phyloP scores from a whole-genome alignment of 2,329 filamentous ascomycete species.

The Pyrenophora teres region DNA sequence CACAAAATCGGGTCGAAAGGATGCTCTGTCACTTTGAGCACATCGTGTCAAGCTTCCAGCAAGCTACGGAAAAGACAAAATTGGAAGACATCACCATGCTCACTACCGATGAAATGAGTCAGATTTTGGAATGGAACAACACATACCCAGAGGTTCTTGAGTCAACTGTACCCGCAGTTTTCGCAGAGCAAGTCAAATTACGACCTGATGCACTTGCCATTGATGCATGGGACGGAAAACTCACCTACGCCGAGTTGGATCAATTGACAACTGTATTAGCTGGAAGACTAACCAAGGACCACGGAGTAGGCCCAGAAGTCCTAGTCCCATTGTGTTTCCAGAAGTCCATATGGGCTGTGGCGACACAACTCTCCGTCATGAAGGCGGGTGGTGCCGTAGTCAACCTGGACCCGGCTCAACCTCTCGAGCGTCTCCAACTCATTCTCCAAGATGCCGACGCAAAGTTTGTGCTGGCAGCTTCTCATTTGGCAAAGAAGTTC shows the following conservation, averaged over 20 bases:
- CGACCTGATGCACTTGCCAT: neutral
- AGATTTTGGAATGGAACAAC: neutral
- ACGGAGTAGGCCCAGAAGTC: neutral
- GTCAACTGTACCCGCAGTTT: neutral
- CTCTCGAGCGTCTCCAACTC: neutral
- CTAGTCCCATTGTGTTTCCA: neutral
- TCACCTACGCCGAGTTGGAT: neutral
- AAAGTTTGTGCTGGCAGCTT: neutral
- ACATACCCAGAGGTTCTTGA: neutral
- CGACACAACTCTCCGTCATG: neutral
- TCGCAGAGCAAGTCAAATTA: neutral
- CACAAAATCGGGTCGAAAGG: neutral
- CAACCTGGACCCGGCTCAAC: neutral
- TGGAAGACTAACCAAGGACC: neutral
- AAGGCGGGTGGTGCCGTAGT: neutral
- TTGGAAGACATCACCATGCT: neutral
- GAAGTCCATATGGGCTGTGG: neutral
- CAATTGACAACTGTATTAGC: neutral
- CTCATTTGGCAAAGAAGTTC: neutral
- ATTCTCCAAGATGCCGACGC: neutral
- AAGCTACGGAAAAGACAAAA: neutral
- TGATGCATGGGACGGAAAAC: neutral
- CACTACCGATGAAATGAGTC: neutral
- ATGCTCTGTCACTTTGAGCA: slow-evolving; percentile 1
- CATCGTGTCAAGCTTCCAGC: neutral